Evolutionary conservation across 1,284 basidiomycete species (phyloP).

Genomic region (Exobasidium rhododendri): DNA sequence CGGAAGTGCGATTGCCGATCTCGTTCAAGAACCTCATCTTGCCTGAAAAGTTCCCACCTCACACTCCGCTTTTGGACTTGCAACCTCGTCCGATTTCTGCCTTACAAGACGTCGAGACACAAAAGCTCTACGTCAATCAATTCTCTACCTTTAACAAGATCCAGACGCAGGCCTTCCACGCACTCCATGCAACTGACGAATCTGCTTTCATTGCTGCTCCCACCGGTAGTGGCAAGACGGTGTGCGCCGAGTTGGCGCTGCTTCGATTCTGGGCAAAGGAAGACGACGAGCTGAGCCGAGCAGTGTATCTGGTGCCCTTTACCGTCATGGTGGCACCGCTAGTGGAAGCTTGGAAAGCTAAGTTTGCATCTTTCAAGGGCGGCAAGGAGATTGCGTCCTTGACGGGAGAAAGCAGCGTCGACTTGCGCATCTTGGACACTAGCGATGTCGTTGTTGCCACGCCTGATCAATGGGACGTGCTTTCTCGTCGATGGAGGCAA

Average conservation of each 20-base stretch:
- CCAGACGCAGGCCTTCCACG: conserved; percentile 98
- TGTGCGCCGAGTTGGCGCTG: conserved; percentile 93
- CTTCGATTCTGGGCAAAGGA: conserved; percentile 79
- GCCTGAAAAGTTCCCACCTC: conserved; percentile 91
- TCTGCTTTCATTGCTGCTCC: conserved; percentile 95
- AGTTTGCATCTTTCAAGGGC: conserved; percentile 76
- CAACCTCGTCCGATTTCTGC: conserved; percentile 85
- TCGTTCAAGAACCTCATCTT: conserved; percentile 97
- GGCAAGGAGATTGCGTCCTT: conserved; percentile 89
- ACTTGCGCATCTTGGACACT: conserved; percentile 77
- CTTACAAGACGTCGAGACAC: conserved; percentile 85
- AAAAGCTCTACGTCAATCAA: conserved; percentile 66
- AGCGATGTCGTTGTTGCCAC: conserved; percentile 83
- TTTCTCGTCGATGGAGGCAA: conserved; percentile 94
- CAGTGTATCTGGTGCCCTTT: conserved; percentile 93
- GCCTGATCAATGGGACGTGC: conserved; percentile 84
- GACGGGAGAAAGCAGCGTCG: conserved; percentile 91
- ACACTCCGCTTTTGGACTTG: conserved; percentile 87
- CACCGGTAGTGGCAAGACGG: conserved; percentile 92
- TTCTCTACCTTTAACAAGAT: conserved; percentile 94
- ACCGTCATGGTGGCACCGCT: conserved; percentile 93
- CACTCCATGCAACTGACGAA: conserved; percentile 90
- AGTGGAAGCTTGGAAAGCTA: conserved; percentile 80
- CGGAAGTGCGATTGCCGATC: conserved; percentile 88
- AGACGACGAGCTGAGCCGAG: conserved; percentile 63